Base-by-base conservation (phyloP, 2,329 filamentous ascomycete genomes). In the Lecanicillium sp. region DNA sequence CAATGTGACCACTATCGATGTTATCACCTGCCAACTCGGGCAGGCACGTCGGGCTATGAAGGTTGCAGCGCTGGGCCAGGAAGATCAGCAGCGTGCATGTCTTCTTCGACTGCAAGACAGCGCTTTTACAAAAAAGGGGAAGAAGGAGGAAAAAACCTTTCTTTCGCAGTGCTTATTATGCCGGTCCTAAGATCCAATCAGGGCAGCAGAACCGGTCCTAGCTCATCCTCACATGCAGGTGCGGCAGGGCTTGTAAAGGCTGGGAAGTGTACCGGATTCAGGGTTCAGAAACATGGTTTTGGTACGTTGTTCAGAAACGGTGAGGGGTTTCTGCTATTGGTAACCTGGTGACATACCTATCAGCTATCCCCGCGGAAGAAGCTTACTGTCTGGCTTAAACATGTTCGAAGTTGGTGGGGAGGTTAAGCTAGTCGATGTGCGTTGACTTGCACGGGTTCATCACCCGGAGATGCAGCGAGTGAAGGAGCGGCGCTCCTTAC, bases 161-260 rank as follows among this genome's bases (percentile, higher is more conserved):
- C 26, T 27, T n/a, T 36, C 30, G 32, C 23, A 37, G 42, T 36
- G 30, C 42, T 44, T 36, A 44, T 26, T 23, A 24, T 24, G 41
- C 20, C n/a, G 41, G 41, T 14, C 21, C 10, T 21, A 9, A 23
- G 42, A 44, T 44, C 32, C 21, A 24, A 27, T 23, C 32, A 2
- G 15, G 32, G 32, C 15, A 36, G 23, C 4, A 14, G n/a, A 20
- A 14, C 21, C 23, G 14, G 12, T 32, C 20, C 41, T 23, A 44
- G 14, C 23, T 44, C 21, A 36, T 33, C 36, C 32, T 44, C 20
- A 37, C 17, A 44, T 21, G 42, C 42, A 36, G 21, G 42, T 27
- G 23, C 23, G 21, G 29, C 32, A 21, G 27, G 32, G 15, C 21
- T 15, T n/a, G 29, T 20, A 10, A 41, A 24, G 9, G 14, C 38